Evolutionary conservation across 2,329 filamentous ascomycete species (phyloP).

Genomic region (Aspergillus piperis): DNA sequence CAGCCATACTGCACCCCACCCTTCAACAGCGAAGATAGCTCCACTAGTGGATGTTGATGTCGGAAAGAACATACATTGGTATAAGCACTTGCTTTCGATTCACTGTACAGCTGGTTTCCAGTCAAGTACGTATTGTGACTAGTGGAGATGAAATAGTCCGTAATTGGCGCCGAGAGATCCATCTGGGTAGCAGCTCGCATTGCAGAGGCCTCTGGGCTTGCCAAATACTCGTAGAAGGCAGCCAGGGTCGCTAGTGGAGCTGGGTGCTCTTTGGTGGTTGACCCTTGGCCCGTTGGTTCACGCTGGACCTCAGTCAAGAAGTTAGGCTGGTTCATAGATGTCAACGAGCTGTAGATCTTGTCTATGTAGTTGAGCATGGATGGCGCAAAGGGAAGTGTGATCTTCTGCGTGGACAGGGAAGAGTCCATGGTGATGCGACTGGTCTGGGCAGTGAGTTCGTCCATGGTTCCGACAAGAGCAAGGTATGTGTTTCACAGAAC

Average conservation of each 20-base stretch:
- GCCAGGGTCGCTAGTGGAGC: conserved; percentile 39
- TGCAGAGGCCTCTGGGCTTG: conserved; percentile 47
- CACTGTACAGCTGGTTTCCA: conserved; percentile 80
- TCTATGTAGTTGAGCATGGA: conserved; percentile 37
- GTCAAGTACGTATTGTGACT: conserved; percentile 93
- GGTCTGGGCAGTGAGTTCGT: conserved; percentile 18
- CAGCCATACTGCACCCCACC: no score
- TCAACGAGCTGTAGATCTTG: conserved; percentile 36
- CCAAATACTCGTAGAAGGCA: conserved; percentile 52
- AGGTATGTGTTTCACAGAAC: neutral
- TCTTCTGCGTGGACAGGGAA: neutral
- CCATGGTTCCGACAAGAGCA: neutral
- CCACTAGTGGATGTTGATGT: no score
- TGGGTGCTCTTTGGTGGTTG: neutral
- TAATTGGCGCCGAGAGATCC: conserved; percentile 69
- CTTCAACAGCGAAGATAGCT: no score
- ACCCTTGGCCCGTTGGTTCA: conserved; percentile 13
- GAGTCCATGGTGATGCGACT: conserved; percentile 18
- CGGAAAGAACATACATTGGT: conserved; percentile 60
- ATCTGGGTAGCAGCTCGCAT: conserved; percentile 45
- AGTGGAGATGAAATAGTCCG: conserved; percentile 91
- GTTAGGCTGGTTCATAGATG: conserved; percentile 20
- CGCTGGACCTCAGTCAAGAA: conserved; percentile 29
- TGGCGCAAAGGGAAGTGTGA: conserved; percentile 29
- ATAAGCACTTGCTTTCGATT: conserved; percentile 76